Base-by-base conservation (phyloP, 805 yeast genomes). In the Kluyveromyces aestuarii region DNA sequence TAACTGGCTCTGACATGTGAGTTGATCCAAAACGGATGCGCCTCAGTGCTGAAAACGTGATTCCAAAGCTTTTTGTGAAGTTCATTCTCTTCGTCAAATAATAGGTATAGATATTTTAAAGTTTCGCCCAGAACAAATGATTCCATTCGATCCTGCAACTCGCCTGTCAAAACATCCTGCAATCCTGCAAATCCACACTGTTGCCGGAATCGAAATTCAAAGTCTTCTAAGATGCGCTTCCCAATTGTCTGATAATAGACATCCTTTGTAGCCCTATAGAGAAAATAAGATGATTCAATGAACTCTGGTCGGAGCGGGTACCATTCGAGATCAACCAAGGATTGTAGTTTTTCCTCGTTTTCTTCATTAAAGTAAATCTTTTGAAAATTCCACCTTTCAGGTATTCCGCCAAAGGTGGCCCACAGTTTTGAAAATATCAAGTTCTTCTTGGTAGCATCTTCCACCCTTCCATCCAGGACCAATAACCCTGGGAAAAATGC, bases 261-360 rank as follows among this genome's bases (percentile, higher is more conserved):
- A 62, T 90, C 98, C 49, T 71, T 74, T 0, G 97, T 90, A 1
- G 96, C 95, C 39, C 84, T 70, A 59, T 84, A 89, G 14, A 90
- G 67, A 59, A 83, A 82, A 63, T 88, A 90, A 0, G 95, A 87
- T 0, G 95, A 85, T 62, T 90, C 98, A 40, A 87, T 75, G 55
- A 89, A 87, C 61, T 90, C 98, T 0, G 98, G 98, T 48, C 98
- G 71, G 41, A 90, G 70, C 2, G 96, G 96, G 59, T 87, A 90
- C 96, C 96, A 90, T 60, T 87, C 95, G 35, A 88, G 67, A 0
- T 77, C 42, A 16, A 44, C 27, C n/a, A 8, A 18, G 16, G 35
- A 27, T 37, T 39, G 40, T 21, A 39, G 41, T 7, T 18, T 36
- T n/a, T 39, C 40, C 18, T 39, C 35, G 8, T 19, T 36, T 16